Evolutionary conservation across 805 yeast species (phyloP).

Genomic region (Yarrowia sp.): DNA sequence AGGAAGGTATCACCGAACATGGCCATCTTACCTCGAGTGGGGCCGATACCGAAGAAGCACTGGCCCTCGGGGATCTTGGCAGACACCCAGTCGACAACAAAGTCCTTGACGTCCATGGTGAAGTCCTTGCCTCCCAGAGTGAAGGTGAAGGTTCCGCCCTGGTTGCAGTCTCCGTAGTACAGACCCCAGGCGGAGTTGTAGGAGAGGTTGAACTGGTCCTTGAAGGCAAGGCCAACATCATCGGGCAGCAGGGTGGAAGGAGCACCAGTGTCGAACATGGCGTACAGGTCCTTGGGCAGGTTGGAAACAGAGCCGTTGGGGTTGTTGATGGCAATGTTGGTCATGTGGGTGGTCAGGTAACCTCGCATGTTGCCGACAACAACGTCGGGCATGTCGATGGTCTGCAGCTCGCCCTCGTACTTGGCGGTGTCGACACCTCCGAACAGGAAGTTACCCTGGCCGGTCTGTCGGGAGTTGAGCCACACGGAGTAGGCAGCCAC

Average conservation of each 20-base stretch:
- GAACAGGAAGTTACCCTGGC: constrained; percentile 52
- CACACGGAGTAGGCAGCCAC: constrained; percentile 55
- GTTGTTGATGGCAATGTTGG: constrained; percentile 42
- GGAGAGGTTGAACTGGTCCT: constrained; percentile 17
- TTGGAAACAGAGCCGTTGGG: constrained; percentile 37
- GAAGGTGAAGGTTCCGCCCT: constrained; percentile 42
- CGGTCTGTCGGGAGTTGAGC: constrained; percentile 48
- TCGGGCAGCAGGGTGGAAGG: constrained; percentile 59
- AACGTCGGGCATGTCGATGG: constrained; percentile 42
- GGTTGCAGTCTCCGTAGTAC: constrained; percentile 38
- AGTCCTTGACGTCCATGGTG: constrained; percentile 34
- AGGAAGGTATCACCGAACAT: constrained; percentile 66
- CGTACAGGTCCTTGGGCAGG: constrained; percentile 44
- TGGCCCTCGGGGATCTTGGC: constrained; percentile 40
- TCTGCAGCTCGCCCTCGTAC: constrained; percentile 51
- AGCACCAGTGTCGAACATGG: constrained; percentile 66
- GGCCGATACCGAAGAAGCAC: constrained; percentile 47
- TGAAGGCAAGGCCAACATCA: constrained; percentile 18
- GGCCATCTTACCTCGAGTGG: constrained; percentile 47
- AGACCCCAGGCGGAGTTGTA: constrained; percentile 41
- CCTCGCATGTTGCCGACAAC: constrained; percentile 41
- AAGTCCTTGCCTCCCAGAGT: constrained; percentile 39
- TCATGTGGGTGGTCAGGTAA: constrained; percentile 39
- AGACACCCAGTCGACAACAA: constrained; percentile 34
- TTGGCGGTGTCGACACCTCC: constrained; percentile 56